A percentile compares a stretch with the other conserved stretches of the same genome.
Conservation (phyloP, 345 rosid genomes). For the Brassica nigra region DNA sequence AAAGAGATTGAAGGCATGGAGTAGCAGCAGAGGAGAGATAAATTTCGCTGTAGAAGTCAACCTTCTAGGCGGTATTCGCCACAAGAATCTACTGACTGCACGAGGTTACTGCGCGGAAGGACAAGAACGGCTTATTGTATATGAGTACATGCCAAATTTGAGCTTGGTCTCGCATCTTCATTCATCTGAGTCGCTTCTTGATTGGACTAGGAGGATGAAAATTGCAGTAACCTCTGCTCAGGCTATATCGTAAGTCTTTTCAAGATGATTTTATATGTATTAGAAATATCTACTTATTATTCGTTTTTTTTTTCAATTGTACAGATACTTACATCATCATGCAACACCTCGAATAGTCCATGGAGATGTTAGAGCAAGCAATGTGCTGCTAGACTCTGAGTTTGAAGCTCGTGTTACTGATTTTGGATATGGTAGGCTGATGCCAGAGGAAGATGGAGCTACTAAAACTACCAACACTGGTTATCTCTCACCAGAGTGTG, state of each 20-base stretch:
- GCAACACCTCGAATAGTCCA: conserved; percentile 75
- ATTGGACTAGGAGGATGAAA: conserved; percentile 84
- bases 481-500: conserved; percentile 82
- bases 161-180: conserved; percentile 92
- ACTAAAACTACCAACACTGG: conserved; percentile 65
- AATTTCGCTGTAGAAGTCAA: conserved; percentile 81
- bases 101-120: conserved; percentile 98
- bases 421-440: conserved; percentile 83
- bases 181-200: conserved; percentile 84
- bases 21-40: conserved; percentile 70
- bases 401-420: conserved; percentile 83
- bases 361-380: conserved; percentile 63
- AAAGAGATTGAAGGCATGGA: conserved; percentile 94
- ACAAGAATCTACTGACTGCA: conserved; percentile 75
- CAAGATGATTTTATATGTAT: background rate
- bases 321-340: conserved; percentile 88
- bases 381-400: conserved; percentile 68
- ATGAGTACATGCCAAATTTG: conserved; percentile 88
- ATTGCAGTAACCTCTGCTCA: conserved; percentile 92
- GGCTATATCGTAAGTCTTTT: conserved; percentile 71
- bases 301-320: background rate
- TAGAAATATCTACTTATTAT: background rate
- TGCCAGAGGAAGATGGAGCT: conserved; percentile 83
- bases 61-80: conserved; percentile 83
- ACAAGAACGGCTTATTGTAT: conserved; percentile 92